These are phyloP conservation scores for Penicillium parvum DNA, from an alignment of 495 filamentous ascomycete species.

Conservation along the genomic window DNA sequence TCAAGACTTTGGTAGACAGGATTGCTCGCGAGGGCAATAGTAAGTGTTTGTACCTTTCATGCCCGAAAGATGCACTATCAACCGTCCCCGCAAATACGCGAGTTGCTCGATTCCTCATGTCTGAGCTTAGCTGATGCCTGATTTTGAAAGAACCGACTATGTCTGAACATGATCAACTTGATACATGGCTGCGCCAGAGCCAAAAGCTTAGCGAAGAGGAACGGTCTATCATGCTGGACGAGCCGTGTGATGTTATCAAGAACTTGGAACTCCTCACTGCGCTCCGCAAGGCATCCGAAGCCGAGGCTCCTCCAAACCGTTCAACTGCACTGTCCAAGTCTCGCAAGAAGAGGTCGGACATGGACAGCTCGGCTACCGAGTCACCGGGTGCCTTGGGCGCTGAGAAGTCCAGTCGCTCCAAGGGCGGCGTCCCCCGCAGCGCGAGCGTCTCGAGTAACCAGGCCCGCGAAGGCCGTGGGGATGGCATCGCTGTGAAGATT, in stretches of 20 bases:
- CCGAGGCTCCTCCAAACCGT: conserved; percentile 49
- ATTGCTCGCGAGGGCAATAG: conserved; percentile 42
- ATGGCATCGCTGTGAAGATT: conserved; percentile 45
- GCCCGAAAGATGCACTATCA: too few relatives aligned
- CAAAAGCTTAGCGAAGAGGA: conserved; percentile 61
- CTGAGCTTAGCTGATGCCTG: conserved; percentile 11
- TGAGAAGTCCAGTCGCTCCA: conserved; percentile 44
- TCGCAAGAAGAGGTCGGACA: conserved; percentile 64
- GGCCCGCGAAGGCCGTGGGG: conserved; percentile 37
- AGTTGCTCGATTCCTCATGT: background rate
- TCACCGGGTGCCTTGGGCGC: conserved; percentile 61
- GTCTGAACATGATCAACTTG: conserved; percentile 46
- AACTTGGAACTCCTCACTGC: conserved; percentile 58
- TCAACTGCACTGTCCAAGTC: conserved; percentile 44
- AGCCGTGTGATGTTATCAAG: conserved; percentile 55
- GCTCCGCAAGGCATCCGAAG: conserved; percentile 54
- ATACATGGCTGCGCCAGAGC: conserved; percentile 57
- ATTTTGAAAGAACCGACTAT: conserved; percentile 32
- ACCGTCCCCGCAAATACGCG: background rate
- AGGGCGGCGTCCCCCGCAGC: conserved; percentile 49
- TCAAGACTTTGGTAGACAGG: conserved; percentile 49
- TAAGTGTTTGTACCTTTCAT: conserved; percentile 24
- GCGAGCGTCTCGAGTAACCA: conserved; percentile 51
- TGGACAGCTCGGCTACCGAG: conserved; percentile 63
- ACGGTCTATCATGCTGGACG: conserved; percentile 52